Conservation (phyloP, 805 yeast species). For the Ogataea methanolica region DNA sequence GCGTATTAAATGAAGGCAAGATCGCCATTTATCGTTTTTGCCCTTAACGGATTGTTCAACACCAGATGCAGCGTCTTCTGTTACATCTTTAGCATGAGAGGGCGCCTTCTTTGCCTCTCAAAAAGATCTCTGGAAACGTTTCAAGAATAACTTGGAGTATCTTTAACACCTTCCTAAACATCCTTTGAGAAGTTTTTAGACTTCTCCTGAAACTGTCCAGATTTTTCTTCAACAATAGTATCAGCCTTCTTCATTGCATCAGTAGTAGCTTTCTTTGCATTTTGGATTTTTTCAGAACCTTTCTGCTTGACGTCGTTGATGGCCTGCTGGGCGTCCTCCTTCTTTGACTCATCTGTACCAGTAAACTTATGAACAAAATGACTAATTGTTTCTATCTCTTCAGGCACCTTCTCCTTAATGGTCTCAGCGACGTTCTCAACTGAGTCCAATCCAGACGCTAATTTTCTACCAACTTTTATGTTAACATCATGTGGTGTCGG, state of each 20-base stretch:
- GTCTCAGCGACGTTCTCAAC: conserved; percentile 16
- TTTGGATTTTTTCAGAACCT: conserved; percentile 8
- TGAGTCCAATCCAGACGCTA: conserved; percentile 34
- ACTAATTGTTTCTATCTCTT: conserved; percentile 30
- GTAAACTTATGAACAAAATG: conserved; percentile 7
- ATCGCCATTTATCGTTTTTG: neutral
- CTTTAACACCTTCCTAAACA: conserved; percentile 9
- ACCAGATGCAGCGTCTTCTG: neutral
- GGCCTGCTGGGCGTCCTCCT: neutral
- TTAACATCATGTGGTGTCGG: neutral
- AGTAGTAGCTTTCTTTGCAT: neutral
- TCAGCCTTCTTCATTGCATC: neutral
- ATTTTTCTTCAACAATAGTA: neutral
- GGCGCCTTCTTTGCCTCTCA: neutral
- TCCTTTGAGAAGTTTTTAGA: conserved; percentile 1
- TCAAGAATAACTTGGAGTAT: conserved; percentile 2
- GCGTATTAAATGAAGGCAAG: too few species aligned
- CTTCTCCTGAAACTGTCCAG: neutral
- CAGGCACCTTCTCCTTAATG: conserved; percentile 24
- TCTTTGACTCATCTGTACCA: neutral
- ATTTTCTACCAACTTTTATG: conserved; percentile 34
- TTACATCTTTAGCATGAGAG: neutral
- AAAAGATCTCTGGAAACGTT: neutral
- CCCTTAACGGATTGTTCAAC: neutral
- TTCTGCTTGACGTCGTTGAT: conserved; percentile 2